phyloP scores from a whole-genome alignment of 1,284 basidiomycete species.

The Dichomitus squalens region DNA sequence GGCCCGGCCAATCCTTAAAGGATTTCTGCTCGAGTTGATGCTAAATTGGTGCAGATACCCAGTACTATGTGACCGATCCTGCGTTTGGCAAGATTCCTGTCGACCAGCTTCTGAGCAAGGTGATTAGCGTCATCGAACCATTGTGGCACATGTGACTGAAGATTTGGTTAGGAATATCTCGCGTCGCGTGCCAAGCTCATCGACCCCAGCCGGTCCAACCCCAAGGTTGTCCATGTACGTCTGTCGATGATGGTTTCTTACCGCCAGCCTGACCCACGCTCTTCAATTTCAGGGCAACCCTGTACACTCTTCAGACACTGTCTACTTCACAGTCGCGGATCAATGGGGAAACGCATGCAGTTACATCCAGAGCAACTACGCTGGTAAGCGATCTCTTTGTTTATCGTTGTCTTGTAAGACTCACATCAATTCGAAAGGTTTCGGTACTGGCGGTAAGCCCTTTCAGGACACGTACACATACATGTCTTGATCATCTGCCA shows the following conservation, averaged over 20 bases:
- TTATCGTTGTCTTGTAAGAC: background rate
- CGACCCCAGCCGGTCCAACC: conserved; percentile 66
- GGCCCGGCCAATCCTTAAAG: background rate
- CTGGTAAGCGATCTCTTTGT: conserved; percentile 46
- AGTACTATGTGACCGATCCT: conserved; percentile 90
- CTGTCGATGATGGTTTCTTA: background rate
- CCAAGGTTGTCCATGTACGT: conserved; percentile 67
- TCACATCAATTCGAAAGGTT: conserved; percentile 47
- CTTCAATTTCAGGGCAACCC: conserved; percentile 67
- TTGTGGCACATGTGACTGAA: background rate
- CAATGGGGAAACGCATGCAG: conserved; percentile 94
- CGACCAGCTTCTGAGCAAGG: conserved; percentile 79
- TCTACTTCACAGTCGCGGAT: conserved; percentile 89
- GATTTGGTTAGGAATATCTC: conserved; percentile 70
- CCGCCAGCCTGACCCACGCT: background rate
- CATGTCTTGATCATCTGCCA: background rate
- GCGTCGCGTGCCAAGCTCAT: conserved; percentile 80
- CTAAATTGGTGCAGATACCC: conserved; percentile 60
- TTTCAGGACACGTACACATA: background rate
- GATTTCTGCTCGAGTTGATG: background rate
- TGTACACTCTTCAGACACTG: conserved; percentile 84
- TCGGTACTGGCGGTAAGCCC: conserved; percentile 70
- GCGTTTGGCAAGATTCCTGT: conserved; percentile 76
- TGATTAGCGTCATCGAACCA: conserved; percentile 28
- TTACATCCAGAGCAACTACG: conserved; percentile 93